phyloP scores from a whole-genome alignment of 2,329 filamentous ascomycete species.

The Plectosphaerella plurivora region DNA sequence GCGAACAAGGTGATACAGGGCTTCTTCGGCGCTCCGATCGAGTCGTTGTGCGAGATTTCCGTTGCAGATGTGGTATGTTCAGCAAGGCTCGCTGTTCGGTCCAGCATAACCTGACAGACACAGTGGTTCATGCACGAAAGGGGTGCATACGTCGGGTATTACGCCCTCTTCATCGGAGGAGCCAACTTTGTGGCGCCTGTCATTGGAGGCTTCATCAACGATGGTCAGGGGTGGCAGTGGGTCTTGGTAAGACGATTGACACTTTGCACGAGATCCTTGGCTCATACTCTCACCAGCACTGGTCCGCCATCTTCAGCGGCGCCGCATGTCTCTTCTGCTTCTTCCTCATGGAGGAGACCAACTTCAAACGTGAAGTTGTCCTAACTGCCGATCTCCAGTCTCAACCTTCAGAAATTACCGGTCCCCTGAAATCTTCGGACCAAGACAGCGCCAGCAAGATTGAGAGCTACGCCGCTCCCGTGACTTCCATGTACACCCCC shows the following conservation, averaged over 20 bases:
- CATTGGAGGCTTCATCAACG: slow-evolving; percentile 26
- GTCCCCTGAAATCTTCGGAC: neutral
- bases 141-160: slow-evolving; percentile 19
- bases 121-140: slow-evolving; percentile 21
- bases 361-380: neutral
- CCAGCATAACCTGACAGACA: neutral
- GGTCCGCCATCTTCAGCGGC: slow-evolving; percentile 32
- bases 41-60: slow-evolving; percentile 22
- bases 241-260: slow-evolving; percentile 33
- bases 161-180: slow-evolving; percentile 20
- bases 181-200: slow-evolving; percentile 25
- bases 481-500: neutral
- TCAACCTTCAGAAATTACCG: neutral
- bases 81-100: neutral
- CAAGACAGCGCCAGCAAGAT: neutral
- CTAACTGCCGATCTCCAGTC: neutral
- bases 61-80: slow-evolving; percentile 16
- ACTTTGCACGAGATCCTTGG: slow-evolving; percentile 7
- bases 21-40: slow-evolving; percentile 21
- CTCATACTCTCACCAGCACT: slow-evolving; percentile 18
- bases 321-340: slow-evolving; percentile 35
- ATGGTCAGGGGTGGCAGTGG: slow-evolving; percentile 23
- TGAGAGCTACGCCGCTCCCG: neutral
- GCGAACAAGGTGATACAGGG: slow-evolving; percentile 22
- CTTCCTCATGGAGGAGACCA: slow-evolving; percentile 31